Base-by-base conservation (phyloP, 176 grass and related monocot species). In the Metroxylon sagu region DNA sequence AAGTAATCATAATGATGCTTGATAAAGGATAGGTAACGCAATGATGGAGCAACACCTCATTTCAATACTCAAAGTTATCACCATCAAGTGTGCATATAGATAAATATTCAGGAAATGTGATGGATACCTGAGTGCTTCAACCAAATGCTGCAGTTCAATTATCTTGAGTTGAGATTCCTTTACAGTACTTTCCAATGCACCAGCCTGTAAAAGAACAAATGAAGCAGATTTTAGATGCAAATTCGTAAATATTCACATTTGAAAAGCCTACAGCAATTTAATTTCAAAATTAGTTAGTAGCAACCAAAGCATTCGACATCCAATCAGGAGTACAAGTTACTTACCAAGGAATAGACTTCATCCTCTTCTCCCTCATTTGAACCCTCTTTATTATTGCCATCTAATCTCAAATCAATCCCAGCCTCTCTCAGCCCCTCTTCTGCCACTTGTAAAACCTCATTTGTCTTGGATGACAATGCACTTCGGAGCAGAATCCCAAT, bases 101-200 rank as follows among this genome's bases (percentile, higher is more conserved):
- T 43, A 16, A 18, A 30, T 29, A 59, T 29, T 7, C n/a, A 62
- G 25, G 10, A 5, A 21, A 51, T 12, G 54, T 14, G 23, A 25
- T 29, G 55, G 18, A 19, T 83, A 98, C 94, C 94, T 98, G 57
- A 93, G 89, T 57, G 82, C 94, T 83, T 98, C 79, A 7, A 98
- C 88, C 76, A 98, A 86, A 62, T 98, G 88, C 64, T 93, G 79
- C 21, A 89, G 82, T 85, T 98, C 94, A 71, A 98, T 30, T 7
- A 98, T 98, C 74, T 77, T 98, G 62, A 88, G 43, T 50, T 98
- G 94, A 26, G 94, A 98, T 25, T 98, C 88, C 71, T 98, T 98
- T 64, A 98, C 76, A 56, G 79, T 93, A 77, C 82, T 98, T 81
- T 80, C 94, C 19, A 98, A 64, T 59, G 88, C 88, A 26, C 88